Percentiles rank a stretch among this genome's conserved stretches.
These are phyloP conservation scores for Gossypium davidsonii DNA, from an alignment of 441 rosid species.

Conservation along the genomic window DNA sequence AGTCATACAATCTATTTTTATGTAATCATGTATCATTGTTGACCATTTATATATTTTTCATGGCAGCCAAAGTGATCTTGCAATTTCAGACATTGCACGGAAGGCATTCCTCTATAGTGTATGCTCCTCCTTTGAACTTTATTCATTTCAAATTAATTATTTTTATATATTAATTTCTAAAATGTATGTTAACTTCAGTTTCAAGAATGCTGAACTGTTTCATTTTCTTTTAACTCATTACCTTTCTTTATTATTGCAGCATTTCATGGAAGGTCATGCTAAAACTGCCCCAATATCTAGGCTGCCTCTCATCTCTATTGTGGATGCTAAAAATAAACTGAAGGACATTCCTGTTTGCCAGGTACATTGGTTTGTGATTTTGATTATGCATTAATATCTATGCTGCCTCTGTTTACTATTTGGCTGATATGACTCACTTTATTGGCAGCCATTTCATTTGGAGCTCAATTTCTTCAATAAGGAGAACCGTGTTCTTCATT, in stretches of 20 bases:
- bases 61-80: slow-evolving; percentile 74
- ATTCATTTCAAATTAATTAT: neutral
- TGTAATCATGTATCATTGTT: neutral
- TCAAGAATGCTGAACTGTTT: neutral
- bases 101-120: slow-evolving; percentile 98
- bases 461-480: slow-evolving; percentile 95
- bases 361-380: slow-evolving; percentile 38
- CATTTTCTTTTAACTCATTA: slow-evolving; percentile 12
- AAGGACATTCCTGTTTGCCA: slow-evolving; percentile 89
- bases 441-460: slow-evolving; percentile 90
- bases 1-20: neutral
- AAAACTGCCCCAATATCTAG: slow-evolving; percentile 91
- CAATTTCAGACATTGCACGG: slow-evolving; percentile 93
- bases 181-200: neutral
- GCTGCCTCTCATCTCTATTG: slow-evolving; percentile 73
- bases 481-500: slow-evolving; percentile 93
- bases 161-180: neutral
- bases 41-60: slow-evolving; percentile 17
- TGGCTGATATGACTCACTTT: slow-evolving; percentile 18
- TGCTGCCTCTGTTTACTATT: slow-evolving; percentile 12
- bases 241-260: slow-evolving; percentile 45
- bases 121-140: slow-evolving; percentile 28
- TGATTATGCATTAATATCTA: slow-evolving; percentile 8
- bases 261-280: slow-evolving; percentile 99
- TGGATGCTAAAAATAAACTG: slow-evolving; percentile 72